Evolutionary conservation across 352 stramenopile species (phyloP).

Genomic region (Phytophthora capsici): DNA sequence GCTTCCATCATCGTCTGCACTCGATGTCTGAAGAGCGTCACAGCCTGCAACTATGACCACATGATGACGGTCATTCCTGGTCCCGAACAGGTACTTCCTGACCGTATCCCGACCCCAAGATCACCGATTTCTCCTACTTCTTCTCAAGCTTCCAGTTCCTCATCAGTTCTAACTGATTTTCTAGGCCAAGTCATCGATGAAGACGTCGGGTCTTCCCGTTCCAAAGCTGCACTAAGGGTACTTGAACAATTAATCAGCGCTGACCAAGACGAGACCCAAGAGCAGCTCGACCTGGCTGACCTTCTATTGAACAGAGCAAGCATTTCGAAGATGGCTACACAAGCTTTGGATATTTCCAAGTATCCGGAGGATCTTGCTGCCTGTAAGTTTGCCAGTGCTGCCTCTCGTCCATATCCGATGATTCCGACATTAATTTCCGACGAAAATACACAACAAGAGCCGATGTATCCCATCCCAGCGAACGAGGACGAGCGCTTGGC

Average conservation of each 20-base stretch:
- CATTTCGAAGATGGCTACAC: background rate
- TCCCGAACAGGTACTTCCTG: slow-evolving; percentile 13
- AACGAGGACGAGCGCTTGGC: slow-evolving; percentile 32
- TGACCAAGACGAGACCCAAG: slow-evolving; percentile 20
- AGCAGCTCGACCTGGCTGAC: slow-evolving; percentile 14
- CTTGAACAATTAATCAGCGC: slow-evolving; percentile 28
- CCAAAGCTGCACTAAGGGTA: slow-evolving; percentile 24
- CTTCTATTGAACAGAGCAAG: background rate
- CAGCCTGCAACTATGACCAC: slow-evolving; percentile 31
- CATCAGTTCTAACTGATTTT: slow-evolving; percentile 23
- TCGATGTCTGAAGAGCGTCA: slow-evolving; percentile 30
- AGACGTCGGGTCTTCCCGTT: slow-evolving; percentile 3
- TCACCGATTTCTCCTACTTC: background rate
- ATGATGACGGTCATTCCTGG: slow-evolving; percentile 23
- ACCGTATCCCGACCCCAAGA: background rate
- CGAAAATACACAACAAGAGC: background rate
- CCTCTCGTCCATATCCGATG: slow-evolving; percentile 29
- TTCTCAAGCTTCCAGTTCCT: background rate
- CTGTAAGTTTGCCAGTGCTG: slow-evolving; percentile 30
- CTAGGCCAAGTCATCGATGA: slow-evolving; percentile 23
- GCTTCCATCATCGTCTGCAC: slow-evolving; percentile 32
- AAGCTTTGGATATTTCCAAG: slow-evolving; percentile 28
- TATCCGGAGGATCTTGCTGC: slow-evolving; percentile 14
- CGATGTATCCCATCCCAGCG: slow-evolving; percentile 25
- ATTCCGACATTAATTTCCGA: slow-evolving; percentile 1